These are phyloP conservation scores for Naegleria gruberi DNA, from an alignment of 208 protist species.

Conservation along the genomic window DNA sequence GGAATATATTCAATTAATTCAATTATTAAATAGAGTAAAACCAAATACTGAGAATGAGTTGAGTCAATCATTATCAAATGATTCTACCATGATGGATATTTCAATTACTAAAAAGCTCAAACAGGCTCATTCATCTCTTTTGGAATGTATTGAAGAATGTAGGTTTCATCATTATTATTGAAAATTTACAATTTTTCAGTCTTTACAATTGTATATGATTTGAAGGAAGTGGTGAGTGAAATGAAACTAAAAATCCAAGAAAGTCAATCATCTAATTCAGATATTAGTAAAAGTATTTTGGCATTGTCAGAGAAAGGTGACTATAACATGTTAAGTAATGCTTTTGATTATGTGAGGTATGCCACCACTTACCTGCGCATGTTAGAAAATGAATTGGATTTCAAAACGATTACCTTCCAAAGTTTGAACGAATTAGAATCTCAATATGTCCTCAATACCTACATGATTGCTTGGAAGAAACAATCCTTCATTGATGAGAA, in stretches of 20 bases:
- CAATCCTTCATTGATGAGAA: background rate
- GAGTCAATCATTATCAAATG: background rate
- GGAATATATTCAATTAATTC: background rate
- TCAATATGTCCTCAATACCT: background rate
- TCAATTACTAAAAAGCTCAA: background rate
- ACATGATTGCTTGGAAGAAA: conserved; percentile 8
- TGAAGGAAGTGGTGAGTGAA: background rate
- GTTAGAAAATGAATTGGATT: conserved; percentile 13
- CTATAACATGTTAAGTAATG: background rate
- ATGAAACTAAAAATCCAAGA: background rate
- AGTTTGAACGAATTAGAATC: background rate
- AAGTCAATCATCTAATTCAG: background rate
- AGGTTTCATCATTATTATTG: background rate
- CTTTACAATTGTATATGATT: background rate
- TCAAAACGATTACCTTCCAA: background rate
- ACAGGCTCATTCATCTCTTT: background rate
- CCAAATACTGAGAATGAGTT: background rate
- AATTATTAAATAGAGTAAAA: background rate
- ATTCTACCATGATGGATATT: background rate
- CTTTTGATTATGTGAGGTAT: background rate
- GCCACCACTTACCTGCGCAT: background rate
- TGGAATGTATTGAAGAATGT: background rate
- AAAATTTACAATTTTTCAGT: background rate
- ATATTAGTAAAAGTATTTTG: too few relatives aligned
- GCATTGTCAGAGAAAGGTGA: background rate